Percentiles rank a stretch among this genome's conserved stretches.
Evolutionary conservation across 2,329 filamentous ascomycete genomes (phyloP).

Genomic region (Diaporthe batatas): DNA sequence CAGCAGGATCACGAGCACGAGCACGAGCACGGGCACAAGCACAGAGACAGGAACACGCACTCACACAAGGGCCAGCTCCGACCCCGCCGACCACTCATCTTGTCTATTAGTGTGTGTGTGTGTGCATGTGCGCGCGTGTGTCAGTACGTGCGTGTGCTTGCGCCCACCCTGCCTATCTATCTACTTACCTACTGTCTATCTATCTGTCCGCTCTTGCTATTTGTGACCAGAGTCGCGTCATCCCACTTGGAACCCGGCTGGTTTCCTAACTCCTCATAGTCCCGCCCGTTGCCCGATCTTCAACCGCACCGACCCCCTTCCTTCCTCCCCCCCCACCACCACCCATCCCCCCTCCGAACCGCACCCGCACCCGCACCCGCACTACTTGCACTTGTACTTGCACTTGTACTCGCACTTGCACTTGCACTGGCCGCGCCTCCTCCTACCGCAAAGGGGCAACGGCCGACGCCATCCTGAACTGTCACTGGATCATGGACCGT

Average conservation of each 20-base stretch:
- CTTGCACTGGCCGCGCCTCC: slow-evolving; percentile 21
- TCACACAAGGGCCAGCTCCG: slow-evolving; percentile 2
- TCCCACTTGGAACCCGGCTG: slow-evolving; percentile 21
- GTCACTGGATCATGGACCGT: slow-evolving; percentile 39
- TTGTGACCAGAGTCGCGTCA: slow-evolving; percentile 21
- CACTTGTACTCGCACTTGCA: too few species aligned
- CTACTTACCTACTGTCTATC: background rate
- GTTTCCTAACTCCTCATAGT: slow-evolving; percentile 13
- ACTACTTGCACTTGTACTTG: too few species aligned
- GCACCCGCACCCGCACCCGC: slow-evolving; percentile 19
- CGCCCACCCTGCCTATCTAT: background rate
- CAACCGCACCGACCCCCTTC: slow-evolving; percentile 21
- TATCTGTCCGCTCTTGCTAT: slow-evolving; percentile 8
- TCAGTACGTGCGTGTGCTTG: slow-evolving; percentile 14
- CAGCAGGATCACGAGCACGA: background rate
- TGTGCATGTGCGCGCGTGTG: background rate
- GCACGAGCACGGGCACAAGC: slow-evolving; percentile 16
- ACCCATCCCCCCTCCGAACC: background rate
- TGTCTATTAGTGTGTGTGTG: background rate
- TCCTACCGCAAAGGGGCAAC: slow-evolving; percentile 28
- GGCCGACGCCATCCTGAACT: slow-evolving; percentile 27
- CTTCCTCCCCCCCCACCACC: background rate
- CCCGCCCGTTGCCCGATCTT: slow-evolving; percentile 19
- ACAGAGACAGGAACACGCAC: slow-evolving; percentile 3
- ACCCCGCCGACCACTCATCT: slow-evolving; percentile 19